Conservation (phyloP, 2,329 filamentous ascomycete species). For the Rutstroemia sp. region DNA sequence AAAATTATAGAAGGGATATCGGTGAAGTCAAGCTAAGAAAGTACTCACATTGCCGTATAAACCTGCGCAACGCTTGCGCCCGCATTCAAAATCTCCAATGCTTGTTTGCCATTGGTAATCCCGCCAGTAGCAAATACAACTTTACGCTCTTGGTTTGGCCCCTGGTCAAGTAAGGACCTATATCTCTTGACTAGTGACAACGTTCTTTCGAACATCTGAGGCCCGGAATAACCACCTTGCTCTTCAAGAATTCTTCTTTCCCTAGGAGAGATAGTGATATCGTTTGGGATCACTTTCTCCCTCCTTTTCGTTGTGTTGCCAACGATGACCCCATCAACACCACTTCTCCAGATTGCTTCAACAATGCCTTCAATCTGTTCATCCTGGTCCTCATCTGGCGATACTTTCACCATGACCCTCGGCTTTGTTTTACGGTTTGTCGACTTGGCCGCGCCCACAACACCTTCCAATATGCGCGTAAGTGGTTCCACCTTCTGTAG, state of each 20-base stretch:
- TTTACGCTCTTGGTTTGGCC: slow-evolving; percentile 44
- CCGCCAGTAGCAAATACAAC: slow-evolving; percentile 91
- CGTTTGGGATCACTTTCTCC: slow-evolving; percentile 59
- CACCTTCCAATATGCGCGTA: slow-evolving; percentile 70
- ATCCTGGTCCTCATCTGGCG: slow-evolving; percentile 85
- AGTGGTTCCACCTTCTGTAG: slow-evolving; percentile 80
- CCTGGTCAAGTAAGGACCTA: slow-evolving; percentile 56
- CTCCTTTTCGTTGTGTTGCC: slow-evolving; percentile 93
- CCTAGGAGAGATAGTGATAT: slow-evolving; percentile 53
- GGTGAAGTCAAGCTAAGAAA: neutral
- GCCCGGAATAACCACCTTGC: slow-evolving; percentile 84
- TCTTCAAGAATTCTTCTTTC: slow-evolving; percentile 66
- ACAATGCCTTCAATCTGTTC: slow-evolving; percentile 83
- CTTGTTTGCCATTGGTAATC: slow-evolving; percentile 82
- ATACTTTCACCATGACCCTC: slow-evolving; percentile 95
- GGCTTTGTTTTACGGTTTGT: slow-evolving; percentile 66
- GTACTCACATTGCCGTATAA: slow-evolving; percentile 60
- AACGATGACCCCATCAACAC: slow-evolving; percentile 92
- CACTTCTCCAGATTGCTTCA: slow-evolving; percentile 71
- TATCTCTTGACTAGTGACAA: slow-evolving; percentile 74
- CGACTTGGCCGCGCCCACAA: slow-evolving; percentile 68
- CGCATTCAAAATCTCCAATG: slow-evolving; percentile 72
- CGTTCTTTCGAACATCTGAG: slow-evolving; percentile 78
- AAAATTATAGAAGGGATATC: too few relatives aligned
- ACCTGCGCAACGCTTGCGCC: slow-evolving; percentile 88